Evolutionary conservation across 371 early-diverging fungal species (phyloP), one percentile per base, ranked within the genome.

Genomic region (Zopfochytrium polystomum): DNA sequence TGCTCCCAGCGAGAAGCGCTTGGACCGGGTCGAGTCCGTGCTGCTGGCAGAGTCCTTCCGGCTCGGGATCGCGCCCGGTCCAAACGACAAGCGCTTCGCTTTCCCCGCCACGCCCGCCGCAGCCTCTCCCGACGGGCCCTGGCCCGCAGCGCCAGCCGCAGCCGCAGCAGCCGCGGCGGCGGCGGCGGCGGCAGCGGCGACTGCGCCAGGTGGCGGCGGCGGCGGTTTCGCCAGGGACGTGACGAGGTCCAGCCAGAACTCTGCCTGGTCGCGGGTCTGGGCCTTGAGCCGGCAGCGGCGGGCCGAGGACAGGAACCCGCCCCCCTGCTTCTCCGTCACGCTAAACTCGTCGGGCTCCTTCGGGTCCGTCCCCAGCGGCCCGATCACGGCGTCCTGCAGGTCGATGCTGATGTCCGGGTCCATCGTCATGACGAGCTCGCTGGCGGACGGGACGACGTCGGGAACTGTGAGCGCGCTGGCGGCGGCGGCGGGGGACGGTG

Each of bases 191-290:
- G 38, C 18, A 38, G 18, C 38, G 38, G 38, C 38, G 38, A 18
- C 38, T 18, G 38, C 7, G 38, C 11, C 38, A 18, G 11, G 38
- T 11, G 29, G 49, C 11, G 44, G 26, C 34, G 46, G 45, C 20
- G 63, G 63, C 25, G 52, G 45, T 15, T 33, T 53, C 38, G 59
- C 55, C 26, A 43, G 50, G 29, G 59, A 56, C 9, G 52, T 50
- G 27, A 67, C 30, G 4, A 67, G 55, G 22, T 67, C 67, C 30
- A 58, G 58, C 67, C 67, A 67, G 42, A 67, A 67, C 5, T 48
- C 53, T 22, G 67, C 50, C 34, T 58, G 47, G 44, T 67, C 67
- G 18, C 48, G 55, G 9, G 62, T 38, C 9, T 53, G 34, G 0
- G 58, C 59, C 45, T 62, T 67, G 32, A 67, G 31, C 62, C 60